Base-by-base conservation (phyloP, 2,329 filamentous ascomycete species). In the Fusarium brachygibbosum region DNA sequence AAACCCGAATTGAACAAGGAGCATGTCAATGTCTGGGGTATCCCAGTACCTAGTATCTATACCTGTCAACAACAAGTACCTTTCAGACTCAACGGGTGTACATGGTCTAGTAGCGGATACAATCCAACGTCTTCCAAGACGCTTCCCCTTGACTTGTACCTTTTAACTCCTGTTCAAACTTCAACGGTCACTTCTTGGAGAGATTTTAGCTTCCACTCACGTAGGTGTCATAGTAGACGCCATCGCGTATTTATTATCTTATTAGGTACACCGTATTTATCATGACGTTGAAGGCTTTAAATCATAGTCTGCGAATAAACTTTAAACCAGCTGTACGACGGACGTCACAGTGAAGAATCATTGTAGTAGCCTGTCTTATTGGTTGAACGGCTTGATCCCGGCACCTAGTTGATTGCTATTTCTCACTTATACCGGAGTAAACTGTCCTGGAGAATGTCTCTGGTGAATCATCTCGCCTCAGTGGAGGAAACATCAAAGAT, bases 201-300 rank as follows among this genome's bases (percentile, higher is more conserved):
- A 37, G 28, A 9, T 11, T 25, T 28, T 44, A 48, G 46, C 31
- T 37, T 38, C 23, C 38, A 54, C 37, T 44, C 16, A 55, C 32
- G 34, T 50, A 46, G 17, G 34, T 52, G 49, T 63, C 50, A 50
- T 64, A 34, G 46, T 56, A 45, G 50, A 62, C 46, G 56, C 31
- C 61, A 55, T 38, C 23, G 28, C n/a, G 19, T 34, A 14, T 54
- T 44, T 9, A 29, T 29, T 29, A 37, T 32, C 8, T 31, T 46
- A 13, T 17, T 19, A 16, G 14, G 19, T 19, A 21, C 29, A 29
- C 29, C 3, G 29, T 29, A 16, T 28, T n/a, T 12, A 13, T 19
- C 34, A 49, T 69, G 62, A 60, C 62, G 57, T 40, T 42, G 31
- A 54, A 37, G 61, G 51, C 51, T 63, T 51, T 34, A 19, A 31